These are phyloP conservation scores for Rhamnella rubrinervis DNA, from an alignment of 331 rosid species.

Conservation along the genomic window DNA sequence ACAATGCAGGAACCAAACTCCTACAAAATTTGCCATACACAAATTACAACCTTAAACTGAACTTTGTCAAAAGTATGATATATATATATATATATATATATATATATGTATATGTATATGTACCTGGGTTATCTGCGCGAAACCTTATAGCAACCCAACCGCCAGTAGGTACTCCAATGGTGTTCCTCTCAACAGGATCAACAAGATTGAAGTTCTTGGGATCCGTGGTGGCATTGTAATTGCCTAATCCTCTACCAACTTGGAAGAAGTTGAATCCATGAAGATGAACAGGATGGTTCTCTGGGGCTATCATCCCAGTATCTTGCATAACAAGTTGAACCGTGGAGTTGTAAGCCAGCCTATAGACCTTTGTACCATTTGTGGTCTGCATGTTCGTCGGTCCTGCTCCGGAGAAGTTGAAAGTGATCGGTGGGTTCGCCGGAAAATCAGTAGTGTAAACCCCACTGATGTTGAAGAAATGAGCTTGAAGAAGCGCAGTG, in stretches of 20 bases:
- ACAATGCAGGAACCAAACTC: conserved; percentile 89
- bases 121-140: conserved; percentile 86
- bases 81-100: too few species aligned
- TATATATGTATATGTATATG: too few species aligned
- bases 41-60: background rate
- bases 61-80: too few species aligned
- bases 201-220: conserved; percentile 54
- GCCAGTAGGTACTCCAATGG: conserved; percentile 72
- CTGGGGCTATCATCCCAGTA: conserved; percentile 64
- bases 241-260: conserved; percentile 69
- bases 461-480: conserved; percentile 57
- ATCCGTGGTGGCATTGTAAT: conserved; percentile 54
- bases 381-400: conserved; percentile 43
- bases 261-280: conserved; percentile 78
- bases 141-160: conserved; percentile 85
- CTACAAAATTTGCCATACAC: conserved; percentile 25
- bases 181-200: conserved; percentile 88
- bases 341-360: conserved; percentile 50
- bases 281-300: conserved; percentile 83
- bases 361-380: conserved; percentile 57
- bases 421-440: conserved; percentile 46
- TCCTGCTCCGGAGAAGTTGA: conserved; percentile 50
- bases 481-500: conserved; percentile 72
- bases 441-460: conserved; percentile 80
- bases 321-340: conserved; percentile 75